Evolutionary conservation across 2,329 filamentous ascomycete genomes (phyloP), one percentile per base, ranked within the genome.

Genomic region (Drechslerella dactyloides): DNA sequence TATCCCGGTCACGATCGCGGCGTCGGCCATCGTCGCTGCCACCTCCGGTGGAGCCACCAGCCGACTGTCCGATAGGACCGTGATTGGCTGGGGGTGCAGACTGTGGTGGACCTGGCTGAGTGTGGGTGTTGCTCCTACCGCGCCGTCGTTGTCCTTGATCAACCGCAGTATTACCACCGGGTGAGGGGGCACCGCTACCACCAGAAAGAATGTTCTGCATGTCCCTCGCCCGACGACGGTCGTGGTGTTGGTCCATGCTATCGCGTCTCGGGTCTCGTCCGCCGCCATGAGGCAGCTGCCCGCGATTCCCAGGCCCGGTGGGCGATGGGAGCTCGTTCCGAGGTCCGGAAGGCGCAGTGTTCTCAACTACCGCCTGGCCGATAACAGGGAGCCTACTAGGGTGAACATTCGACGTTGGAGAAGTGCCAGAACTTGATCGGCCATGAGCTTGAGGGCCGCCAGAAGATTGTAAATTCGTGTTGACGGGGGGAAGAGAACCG

Each of bases 191-290:
- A 21, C 73, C 62, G 17, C 50, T 65, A 23, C 74, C 74, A 30
- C 69, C 62, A 23, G 63, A 35, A 10, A 76, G 64, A 35, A 76
- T 73, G 19, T 69, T 73, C 48, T 76, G 75, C 48, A 76, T 65
- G n/a, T 73, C 74, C 44, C 75, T 59, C 52, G 75, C 75, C 24
- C 75, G 72, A 1, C 75, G 72, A 13, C 75, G 74, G 2, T 76
- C 66, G 51, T 76, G 69, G 52, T 73, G 74, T 13, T 76, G 74
- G 48, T 76, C 76, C n/a, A 57, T 55, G 35, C 68, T 72, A 10
- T 72, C 68, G 23, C 68, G 46, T 35, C 68, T 55, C 17, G 56
- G 59, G 35, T 72, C 68, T 6, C 68, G 51, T 17, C 73, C 73
- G 1, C 66, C 61, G 44, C 66, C 66, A 30, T 19, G 24, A 19